These are phyloP conservation scores for Phialophora expanda DNA, from an alignment of 2,329 filamentous ascomycete genomes.

Conservation along the genomic window DNA sequence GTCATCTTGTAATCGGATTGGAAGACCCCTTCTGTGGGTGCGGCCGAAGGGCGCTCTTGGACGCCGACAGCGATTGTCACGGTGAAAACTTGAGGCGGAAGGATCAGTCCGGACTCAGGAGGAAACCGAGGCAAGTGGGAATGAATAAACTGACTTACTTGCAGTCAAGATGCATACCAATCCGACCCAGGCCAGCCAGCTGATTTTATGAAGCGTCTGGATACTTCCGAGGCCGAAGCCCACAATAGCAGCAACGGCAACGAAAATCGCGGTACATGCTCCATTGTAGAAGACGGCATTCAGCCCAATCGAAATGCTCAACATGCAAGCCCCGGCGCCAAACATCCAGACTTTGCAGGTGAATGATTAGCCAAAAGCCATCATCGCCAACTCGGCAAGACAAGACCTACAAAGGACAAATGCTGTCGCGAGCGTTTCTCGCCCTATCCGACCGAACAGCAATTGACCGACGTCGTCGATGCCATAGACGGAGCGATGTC, in stretches of 20 bases:
- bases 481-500: slow-evolving; percentile 58
- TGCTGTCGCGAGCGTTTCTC: slow-evolving; percentile 58
- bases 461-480: slow-evolving; percentile 58
- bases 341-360: slow-evolving; percentile 9
- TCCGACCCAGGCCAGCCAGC: slow-evolving; percentile 66
- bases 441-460: slow-evolving; percentile 63
- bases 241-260: slow-evolving; percentile 58
- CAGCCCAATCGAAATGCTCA: slow-evolving; percentile 63
- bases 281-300: slow-evolving; percentile 65
- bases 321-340: slow-evolving; percentile 58
- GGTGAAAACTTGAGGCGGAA: slow-evolving; percentile 60
- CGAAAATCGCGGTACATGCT: slow-evolving; percentile 64
- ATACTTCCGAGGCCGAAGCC: slow-evolving; percentile 59
- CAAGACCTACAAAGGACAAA: slow-evolving; percentile 60
- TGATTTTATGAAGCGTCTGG: slow-evolving; percentile 65
- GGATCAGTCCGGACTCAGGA: neutral
- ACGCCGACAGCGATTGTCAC: slow-evolving; percentile 50
- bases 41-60: slow-evolving; percentile 46
- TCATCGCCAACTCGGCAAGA: slow-evolving; percentile 54
- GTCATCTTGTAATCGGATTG: slow-evolving; percentile 40
- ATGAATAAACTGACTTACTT: slow-evolving; percentile 23
- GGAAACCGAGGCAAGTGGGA: neutral
- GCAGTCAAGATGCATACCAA: slow-evolving; percentile 64
- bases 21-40: slow-evolving; percentile 42
- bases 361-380: slow-evolving; percentile 50